Evolutionary conservation across 2,329 filamentous ascomycete species (phyloP).

Genomic region (Geosmithia morbida): DNA sequence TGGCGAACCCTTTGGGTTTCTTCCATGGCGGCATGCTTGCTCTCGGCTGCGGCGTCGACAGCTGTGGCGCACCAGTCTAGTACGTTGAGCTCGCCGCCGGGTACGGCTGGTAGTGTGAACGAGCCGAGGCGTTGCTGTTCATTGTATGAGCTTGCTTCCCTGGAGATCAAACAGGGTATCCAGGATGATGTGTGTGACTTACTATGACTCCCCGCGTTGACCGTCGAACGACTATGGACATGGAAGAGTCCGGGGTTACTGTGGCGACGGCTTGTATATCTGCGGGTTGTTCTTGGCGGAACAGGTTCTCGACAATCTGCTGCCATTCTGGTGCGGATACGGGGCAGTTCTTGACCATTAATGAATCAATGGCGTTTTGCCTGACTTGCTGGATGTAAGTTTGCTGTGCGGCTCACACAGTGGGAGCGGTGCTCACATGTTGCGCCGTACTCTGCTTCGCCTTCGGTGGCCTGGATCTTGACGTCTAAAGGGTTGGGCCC

Average conservation of each 20-base stretch:
- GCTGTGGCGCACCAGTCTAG: slow-evolving; percentile 58
- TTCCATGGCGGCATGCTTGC: slow-evolving; percentile 25
- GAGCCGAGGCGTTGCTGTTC: slow-evolving; percentile 55
- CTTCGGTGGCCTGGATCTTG: slow-evolving; percentile 55
- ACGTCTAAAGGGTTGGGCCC: slow-evolving; percentile 43
- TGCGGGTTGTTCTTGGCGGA: slow-evolving; percentile 35
- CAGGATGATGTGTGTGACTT: slow-evolving; percentile 12
- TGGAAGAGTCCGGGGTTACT: slow-evolving; percentile 32
- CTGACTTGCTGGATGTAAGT: slow-evolving; percentile 29
- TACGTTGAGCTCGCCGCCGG: slow-evolving; percentile 43
- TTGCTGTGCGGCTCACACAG: slow-evolving; percentile 2
- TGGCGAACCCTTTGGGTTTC: slow-evolving; percentile 25
- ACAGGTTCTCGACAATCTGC: slow-evolving; percentile 37
- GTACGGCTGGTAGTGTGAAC: slow-evolving; percentile 34
- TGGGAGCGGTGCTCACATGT: slow-evolving; percentile 30
- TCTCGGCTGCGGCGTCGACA: slow-evolving; percentile 29
- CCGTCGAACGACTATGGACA: slow-evolving; percentile 50
- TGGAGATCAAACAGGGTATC: background rate
- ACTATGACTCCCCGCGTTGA: slow-evolving; percentile 56
- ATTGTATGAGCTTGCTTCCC: background rate
- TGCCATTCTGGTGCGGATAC: slow-evolving; percentile 54
- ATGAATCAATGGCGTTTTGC: slow-evolving; percentile 36
- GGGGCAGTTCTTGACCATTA: slow-evolving; percentile 38
- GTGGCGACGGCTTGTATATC: slow-evolving; percentile 47
- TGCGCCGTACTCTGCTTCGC: slow-evolving; percentile 41